phyloP scores from a whole-genome alignment of 169 alveolate species.

The Pseudocohnilembus persalinus region DNA sequence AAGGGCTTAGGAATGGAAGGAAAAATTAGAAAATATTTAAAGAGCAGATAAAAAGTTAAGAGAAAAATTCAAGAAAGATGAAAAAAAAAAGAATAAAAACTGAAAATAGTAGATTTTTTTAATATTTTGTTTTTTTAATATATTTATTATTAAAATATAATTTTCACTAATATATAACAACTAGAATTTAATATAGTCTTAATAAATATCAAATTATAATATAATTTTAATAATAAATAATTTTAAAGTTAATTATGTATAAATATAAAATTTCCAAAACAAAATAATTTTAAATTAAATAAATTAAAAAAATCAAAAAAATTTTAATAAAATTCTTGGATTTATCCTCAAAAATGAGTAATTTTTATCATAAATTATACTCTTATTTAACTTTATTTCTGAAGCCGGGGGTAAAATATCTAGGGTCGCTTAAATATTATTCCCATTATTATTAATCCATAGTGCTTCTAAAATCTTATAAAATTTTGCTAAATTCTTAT shows the following conservation, averaged over 20 bases:
- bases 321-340: no score
- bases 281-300: no score
- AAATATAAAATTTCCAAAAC: no score
- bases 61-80: slow-evolving; percentile 32
- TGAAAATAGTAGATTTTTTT: no score
- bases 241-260: no score
- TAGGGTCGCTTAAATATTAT: not conserved
- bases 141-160: not conserved
- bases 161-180: no score
- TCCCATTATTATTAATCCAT: not conserved
- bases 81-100: slow-evolving; percentile 12
- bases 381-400: not conserved
- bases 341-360: no score
- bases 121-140: no score
- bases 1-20: slow-evolving; percentile 55
- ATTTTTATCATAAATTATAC: not conserved
- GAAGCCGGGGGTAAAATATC: not conserved
- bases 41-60: slow-evolving; percentile 72
- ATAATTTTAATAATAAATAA: no score
- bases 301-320: no score
- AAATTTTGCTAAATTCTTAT: not conserved
- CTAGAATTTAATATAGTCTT: no score
- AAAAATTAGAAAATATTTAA: slow-evolving; percentile 59
- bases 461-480: slow-evolving; percentile 1
- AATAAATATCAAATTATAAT: no score